Percentiles rank a stretch among this genome's conserved stretches.
phyloP scores from a whole-genome alignment of 805 yeast species.

The Hanseniaspora jakobsenii region DNA sequence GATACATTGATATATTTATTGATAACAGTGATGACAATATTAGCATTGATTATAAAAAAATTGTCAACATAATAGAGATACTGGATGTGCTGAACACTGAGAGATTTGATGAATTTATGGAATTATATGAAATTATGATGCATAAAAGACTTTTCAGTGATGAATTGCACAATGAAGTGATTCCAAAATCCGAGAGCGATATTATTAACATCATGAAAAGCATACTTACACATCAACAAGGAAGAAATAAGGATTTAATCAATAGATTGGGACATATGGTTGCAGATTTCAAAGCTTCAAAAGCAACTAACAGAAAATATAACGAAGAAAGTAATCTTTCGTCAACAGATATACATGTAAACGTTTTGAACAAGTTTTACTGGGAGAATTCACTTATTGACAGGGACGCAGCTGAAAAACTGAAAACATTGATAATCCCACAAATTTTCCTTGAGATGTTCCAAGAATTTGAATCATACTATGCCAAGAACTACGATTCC shows the following conservation, averaged over 20 bases:
- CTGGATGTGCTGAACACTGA: slow-evolving; percentile 1
- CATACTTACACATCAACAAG: background rate
- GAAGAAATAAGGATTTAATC: slow-evolving; percentile 11
- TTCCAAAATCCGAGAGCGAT: background rate
- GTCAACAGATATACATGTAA: slow-evolving; percentile 35
- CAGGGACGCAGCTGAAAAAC: slow-evolving; percentile 15
- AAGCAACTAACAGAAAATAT: slow-evolving; percentile 36
- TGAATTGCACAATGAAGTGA: background rate
- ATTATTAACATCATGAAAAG: slow-evolving; percentile 10
- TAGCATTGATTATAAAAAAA: too few relatives aligned
- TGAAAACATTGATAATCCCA: slow-evolving; percentile 18
- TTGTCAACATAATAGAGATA: too few relatives aligned
- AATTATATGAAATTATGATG: background rate
- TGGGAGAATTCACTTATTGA: slow-evolving; percentile 34
- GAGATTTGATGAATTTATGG: slow-evolving; percentile 6
- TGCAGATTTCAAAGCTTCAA: slow-evolving; percentile 56
- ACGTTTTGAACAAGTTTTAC: slow-evolving; percentile 46
- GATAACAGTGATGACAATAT: too few relatives aligned
- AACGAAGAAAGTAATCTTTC: slow-evolving; percentile 18
- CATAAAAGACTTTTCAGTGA: slow-evolving; percentile 7
- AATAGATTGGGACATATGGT: slow-evolving; percentile 76
- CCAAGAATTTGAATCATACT: slow-evolving; percentile 40
- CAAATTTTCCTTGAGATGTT: slow-evolving; percentile 31
- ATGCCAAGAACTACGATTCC: slow-evolving; percentile 41
- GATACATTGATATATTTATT: slow-evolving; percentile 2